Evolutionary conservation across 176 grass and related monocot species (phyloP).

Genomic region (Musa troglodytarum): DNA sequence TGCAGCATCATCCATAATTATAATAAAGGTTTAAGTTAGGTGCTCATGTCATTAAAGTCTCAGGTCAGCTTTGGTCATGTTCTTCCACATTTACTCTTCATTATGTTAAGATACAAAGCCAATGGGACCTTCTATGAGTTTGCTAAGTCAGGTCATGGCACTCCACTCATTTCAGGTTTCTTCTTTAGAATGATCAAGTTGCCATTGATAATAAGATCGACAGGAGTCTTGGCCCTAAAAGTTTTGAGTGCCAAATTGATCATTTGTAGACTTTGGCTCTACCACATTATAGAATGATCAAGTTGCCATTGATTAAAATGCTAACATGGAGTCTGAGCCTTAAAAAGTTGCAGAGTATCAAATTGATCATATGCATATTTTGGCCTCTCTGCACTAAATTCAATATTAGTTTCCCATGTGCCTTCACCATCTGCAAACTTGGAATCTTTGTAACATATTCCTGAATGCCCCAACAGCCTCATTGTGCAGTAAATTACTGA

Average conservation of each 20-base stretch:
- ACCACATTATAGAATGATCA: background rate
- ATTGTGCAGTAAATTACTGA: background rate
- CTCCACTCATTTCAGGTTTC: background rate
- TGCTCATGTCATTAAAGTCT: background rate
- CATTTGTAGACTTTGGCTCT: background rate
- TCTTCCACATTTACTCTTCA: too few relatives aligned
- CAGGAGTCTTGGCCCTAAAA: too few relatives aligned
- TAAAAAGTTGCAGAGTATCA: too few relatives aligned
- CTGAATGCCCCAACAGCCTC: background rate
- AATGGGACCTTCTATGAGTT: background rate
- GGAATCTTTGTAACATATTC: constrained; percentile 3
- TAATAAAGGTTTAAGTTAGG: background rate
- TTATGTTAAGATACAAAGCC: background rate
- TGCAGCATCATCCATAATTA: background rate
- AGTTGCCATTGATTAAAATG: background rate
- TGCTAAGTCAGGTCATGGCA: background rate
- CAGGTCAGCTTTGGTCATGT: too few relatives aligned
- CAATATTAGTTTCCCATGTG: constrained; percentile 3
- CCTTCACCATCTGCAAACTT: background rate
- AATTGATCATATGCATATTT: background rate
- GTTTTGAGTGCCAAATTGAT: background rate
- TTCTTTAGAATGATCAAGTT: background rate
- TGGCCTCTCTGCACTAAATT: background rate
- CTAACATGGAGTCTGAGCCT: too few relatives aligned
- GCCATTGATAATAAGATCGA: background rate